Evolutionary conservation across 345 rosid species (phyloP).

Genomic region (Conringia planisiliqua): DNA sequence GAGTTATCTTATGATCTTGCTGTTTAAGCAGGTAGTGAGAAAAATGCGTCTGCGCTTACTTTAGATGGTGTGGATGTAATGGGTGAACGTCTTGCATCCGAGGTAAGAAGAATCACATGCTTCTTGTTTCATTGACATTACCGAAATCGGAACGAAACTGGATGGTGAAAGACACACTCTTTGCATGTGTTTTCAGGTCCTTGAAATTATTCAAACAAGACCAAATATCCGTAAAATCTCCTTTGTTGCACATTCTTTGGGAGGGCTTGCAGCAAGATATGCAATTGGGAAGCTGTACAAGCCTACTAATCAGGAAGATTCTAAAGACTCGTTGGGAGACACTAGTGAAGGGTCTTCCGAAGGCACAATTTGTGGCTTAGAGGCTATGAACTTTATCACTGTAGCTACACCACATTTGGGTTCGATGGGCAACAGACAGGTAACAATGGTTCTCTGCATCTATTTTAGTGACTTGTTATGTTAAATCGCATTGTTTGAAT

Average conservation of each 20-base stretch:
- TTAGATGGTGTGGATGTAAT: constrained; percentile 96
- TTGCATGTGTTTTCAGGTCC: constrained; percentile 54
- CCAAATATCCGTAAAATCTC: constrained; percentile 76
- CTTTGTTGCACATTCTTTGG: constrained; percentile 88
- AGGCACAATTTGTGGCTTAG: constrained; percentile 77
- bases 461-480: background rate
- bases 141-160: background rate
- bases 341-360: constrained; percentile 27
- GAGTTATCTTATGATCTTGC: background rate
- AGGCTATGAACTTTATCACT: constrained; percentile 81
- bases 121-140: background rate
- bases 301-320: constrained; percentile 40
- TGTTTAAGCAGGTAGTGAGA: constrained; percentile 67
- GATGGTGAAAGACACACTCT: background rate
- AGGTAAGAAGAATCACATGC: constrained; percentile 40
- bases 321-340: constrained; percentile 26
- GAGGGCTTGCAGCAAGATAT: constrained; percentile 91
- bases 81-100: constrained; percentile 90
- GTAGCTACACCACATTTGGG: constrained; percentile 99
- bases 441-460: constrained; percentile 10
- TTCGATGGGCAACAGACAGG: constrained; percentile 95
- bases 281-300: constrained; percentile 85
- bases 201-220: constrained; percentile 61
- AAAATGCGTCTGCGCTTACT: constrained; percentile 56
- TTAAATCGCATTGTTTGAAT: background rate